Evolutionary conservation across 116 monocot genomes (phyloP).

Genomic region (Iris pallida): DNA sequence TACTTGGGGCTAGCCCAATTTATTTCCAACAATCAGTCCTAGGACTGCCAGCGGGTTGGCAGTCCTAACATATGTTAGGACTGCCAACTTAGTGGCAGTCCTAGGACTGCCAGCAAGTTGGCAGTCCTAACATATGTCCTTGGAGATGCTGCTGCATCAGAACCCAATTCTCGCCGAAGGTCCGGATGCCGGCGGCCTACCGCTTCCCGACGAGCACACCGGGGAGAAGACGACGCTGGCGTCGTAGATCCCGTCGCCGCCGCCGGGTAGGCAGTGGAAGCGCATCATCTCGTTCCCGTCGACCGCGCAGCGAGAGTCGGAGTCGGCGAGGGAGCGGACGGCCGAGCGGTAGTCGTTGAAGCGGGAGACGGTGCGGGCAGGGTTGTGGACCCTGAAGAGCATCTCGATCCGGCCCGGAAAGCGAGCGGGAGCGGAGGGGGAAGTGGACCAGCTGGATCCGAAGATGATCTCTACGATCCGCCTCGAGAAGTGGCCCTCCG

Average conservation of each 20-base stretch:
- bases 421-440: not conserved
- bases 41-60: too few species aligned
- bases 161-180: too few species aligned
- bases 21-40: too few species aligned
- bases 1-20: too few species aligned
- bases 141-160: too few species aligned
- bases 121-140: too few species aligned
- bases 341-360: constrained; percentile 82
- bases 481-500: constrained; percentile 60
- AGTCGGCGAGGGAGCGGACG: constrained; percentile 30
- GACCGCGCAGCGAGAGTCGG: constrained; percentile 63
- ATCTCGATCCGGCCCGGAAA: constrained; percentile 76
- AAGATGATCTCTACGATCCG: constrained; percentile 87
- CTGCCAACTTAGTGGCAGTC: too few species aligned
- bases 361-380: constrained; percentile 42
- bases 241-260: constrained; percentile 25
- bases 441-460: constrained; percentile 63
- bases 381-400: constrained; percentile 78
- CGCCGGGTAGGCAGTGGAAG: constrained; percentile 42
- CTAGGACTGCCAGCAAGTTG: too few species aligned
- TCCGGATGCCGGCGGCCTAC: constrained; percentile 22
- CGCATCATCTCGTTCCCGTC: constrained; percentile 97
- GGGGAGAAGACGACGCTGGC: constrained; percentile 12
- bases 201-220: not conserved
- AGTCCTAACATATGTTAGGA: too few species aligned